Percentiles rank a stretch among this genome's conserved stretches.
phyloP scores from a whole-genome alignment of 148 eudicot genomes.

The Suaeda aralocaspica region DNA sequence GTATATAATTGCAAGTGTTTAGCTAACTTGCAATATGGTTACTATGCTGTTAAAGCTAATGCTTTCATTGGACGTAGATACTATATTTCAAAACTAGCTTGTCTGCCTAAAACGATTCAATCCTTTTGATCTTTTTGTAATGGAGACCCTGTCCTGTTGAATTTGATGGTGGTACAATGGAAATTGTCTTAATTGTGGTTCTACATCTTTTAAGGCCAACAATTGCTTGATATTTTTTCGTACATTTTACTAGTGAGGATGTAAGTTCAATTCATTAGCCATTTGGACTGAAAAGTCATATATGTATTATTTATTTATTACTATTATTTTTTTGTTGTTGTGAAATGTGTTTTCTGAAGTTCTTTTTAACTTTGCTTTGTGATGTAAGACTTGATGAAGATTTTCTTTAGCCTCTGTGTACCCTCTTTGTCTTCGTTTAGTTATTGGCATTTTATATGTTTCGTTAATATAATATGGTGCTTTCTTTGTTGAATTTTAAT shows the following conservation, averaged over 20 bases:
- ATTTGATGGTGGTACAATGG: not conserved
- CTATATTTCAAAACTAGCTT: no score
- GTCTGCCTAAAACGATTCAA: not conserved
- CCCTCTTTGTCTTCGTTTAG: no score
- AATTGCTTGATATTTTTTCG: not conserved
- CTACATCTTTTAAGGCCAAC: not conserved
- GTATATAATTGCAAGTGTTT: not conserved
- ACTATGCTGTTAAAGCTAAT: not conserved
- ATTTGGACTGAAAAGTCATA: no score
- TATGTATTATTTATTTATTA: no score
- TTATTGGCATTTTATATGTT: no score
- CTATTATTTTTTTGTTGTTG: no score
- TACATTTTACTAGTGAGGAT: not conserved
- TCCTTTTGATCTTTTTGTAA: not conserved
- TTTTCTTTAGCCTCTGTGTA: no score
- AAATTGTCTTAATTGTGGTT: not conserved
- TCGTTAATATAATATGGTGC: conserved; percentile 3
- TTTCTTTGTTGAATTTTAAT: not conserved
- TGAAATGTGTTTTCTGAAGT: no score
- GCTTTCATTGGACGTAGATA: not conserved
- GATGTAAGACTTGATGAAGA: no score
- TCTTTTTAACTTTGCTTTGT: no score
- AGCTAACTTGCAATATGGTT: not conserved
- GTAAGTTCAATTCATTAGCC: not conserved
- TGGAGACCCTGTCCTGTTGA: not conserved